phyloP scores from a whole-genome alignment of 2,329 filamentous ascomycete genomes.

The Cladosporium phlei region DNA sequence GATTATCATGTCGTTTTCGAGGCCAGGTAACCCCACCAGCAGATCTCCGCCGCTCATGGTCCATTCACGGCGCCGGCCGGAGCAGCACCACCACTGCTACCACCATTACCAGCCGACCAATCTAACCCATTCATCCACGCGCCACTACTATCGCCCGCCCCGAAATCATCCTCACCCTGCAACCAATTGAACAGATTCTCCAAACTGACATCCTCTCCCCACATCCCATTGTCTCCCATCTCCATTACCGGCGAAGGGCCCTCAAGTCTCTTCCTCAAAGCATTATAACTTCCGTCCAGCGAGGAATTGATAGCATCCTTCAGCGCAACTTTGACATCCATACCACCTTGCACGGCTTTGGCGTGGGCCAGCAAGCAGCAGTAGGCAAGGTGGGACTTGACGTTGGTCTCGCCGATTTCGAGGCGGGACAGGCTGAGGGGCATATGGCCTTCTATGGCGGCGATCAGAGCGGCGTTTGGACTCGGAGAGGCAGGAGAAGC shows the following conservation, averaged over 20 bases:
- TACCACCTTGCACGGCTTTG: not conserved
- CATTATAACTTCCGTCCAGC: not conserved
- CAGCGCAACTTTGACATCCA: not conserved
- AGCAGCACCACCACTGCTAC: too few relatives aligned
- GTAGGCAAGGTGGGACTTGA: slow-evolving; percentile 1
- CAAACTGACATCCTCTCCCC: not conserved
- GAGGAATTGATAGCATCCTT: slow-evolving; percentile 1
- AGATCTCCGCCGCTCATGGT: too few relatives aligned
- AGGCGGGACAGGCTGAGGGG: slow-evolving; percentile 1
- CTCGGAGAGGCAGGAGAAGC: not conserved
- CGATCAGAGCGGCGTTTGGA: not conserved
- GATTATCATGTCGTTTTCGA: too few relatives aligned
- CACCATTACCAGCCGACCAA: not conserved
- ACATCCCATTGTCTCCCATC: not conserved
- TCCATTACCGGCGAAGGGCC: not conserved
- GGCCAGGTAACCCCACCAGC: too few relatives aligned
- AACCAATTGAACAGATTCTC: slow-evolving; percentile 9
- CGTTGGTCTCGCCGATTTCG: slow-evolving; percentile 1
- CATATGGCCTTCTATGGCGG: slow-evolving; percentile 1
- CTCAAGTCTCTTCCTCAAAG: slow-evolving; percentile 2
- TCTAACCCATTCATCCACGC: slow-evolving; percentile 8
- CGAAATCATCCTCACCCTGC: slow-evolving; percentile 1
- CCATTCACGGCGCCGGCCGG: too few relatives aligned
- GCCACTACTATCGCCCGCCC: not conserved
- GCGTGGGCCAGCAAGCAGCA: slow-evolving; percentile 1